Base-by-base conservation (phyloP, 2,329 filamentous ascomycete genomes). In the Diaporthe eres region DNA sequence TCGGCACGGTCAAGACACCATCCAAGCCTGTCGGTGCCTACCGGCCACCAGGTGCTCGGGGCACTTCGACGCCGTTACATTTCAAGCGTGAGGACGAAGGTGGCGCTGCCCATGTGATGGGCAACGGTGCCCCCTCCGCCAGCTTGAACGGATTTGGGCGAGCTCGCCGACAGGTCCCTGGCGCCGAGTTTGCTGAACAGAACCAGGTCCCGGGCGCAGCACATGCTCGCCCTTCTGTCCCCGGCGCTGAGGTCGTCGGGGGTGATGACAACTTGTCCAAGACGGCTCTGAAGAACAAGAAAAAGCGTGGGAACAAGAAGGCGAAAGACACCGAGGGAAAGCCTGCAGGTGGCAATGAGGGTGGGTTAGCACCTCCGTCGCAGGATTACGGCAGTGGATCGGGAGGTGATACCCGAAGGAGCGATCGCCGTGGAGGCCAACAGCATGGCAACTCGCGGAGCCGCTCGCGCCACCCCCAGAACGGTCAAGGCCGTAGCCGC, bases 81-180 rank as follows among this genome's bases (percentile, higher is more conserved):
- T 99, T 98, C 88, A 98, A 98, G 89, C 95, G 97, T 75, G 97
- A 99, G 85, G 97, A 99, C 79, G 95, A 99, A 85, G 97, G 97
- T 71, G 97, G 97, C 72, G 94, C 82, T 12, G 96, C 96, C 9
- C 97, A 96, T 82, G 88, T 95, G 76, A 90, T 92, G 80, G 93
- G 94, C 84, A 96, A 97, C 78, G 95, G 95, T 39, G 90, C 92
- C 39, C 90, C 93, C 4, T 92, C 92, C n/a, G 84, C 92, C 53
- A 67, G 73, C 61, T 25, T 71, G 34, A 97, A 96, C 81, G 95
- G 94, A n/a, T 98, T 98, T 81, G 95, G 92, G 61, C 88, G 90
- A 85, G 78, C 90, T 61, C 93, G 94, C 80, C 94, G 95, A 79
- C 92, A 93, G 77, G 92, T 99, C 25, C 97, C 97, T 4, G 97